phyloP scores from a whole-genome alignment of 139 green algal genomes.

The Chlamydomonas schloesseri region DNA sequence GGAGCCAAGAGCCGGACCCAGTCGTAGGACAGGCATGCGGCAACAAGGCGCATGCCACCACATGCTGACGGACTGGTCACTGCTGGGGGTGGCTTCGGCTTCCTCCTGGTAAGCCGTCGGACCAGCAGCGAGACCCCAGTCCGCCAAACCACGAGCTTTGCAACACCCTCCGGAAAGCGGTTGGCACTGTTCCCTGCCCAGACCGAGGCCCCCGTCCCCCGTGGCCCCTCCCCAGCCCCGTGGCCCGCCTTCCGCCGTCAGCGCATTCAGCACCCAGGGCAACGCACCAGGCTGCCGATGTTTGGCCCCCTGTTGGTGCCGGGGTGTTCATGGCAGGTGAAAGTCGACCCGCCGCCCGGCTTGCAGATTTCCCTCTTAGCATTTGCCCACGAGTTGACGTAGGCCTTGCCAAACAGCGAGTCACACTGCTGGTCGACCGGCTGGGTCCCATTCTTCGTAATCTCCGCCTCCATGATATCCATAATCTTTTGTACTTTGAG shows the following conservation, averaged over 20 bases:
- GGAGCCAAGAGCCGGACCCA: not conserved
- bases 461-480: not conserved
- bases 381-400: not conserved
- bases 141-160: too few relatives aligned
- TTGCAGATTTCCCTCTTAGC: slow-evolving; percentile 7
- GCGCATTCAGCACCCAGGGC: not conserved
- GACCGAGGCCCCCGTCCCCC: too few relatives aligned
- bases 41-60: too few relatives aligned
- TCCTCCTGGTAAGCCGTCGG: too few relatives aligned
- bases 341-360: slow-evolving; percentile 1
- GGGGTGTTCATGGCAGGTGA: slow-evolving; percentile 18
- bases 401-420: slow-evolving; percentile 1
- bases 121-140: too few relatives aligned
- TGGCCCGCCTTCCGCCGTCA: not conserved
- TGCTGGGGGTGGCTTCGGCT: too few relatives aligned
- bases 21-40: too few relatives aligned
- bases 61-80: too few relatives aligned
- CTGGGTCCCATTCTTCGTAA: slow-evolving; percentile 3
- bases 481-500: slow-evolving; percentile 4
- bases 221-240: too few relatives aligned
- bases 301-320: not conserved
- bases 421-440: not conserved
- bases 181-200: too few relatives aligned
- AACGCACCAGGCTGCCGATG: slow-evolving; percentile 24
- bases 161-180: too few relatives aligned